Evolutionary conservation across 2,329 filamentous ascomycete species (phyloP).

Genomic region (Claviceps purpurea): DNA sequence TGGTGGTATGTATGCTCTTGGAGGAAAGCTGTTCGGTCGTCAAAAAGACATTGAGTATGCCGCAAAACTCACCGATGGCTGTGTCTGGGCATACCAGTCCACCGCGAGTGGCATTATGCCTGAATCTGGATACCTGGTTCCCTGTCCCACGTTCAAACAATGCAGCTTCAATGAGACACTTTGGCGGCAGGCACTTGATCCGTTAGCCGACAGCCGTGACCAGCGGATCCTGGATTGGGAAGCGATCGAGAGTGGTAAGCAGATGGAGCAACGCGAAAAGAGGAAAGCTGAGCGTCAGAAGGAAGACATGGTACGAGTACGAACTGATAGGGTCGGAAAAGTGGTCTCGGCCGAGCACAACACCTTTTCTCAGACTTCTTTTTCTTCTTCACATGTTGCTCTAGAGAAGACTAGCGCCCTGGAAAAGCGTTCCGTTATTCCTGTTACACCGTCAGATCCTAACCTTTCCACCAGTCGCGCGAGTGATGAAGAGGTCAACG

Average conservation of each 20-base stretch:
- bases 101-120: conserved; percentile 49
- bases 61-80: conserved; percentile 37
- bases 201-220: conserved; percentile 27
- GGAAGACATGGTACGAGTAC: not conserved
- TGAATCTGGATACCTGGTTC: conserved; percentile 30
- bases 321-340: too few species aligned
- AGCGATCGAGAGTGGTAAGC: not conserved
- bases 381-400: not conserved
- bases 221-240: conserved; percentile 20
- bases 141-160: conserved; percentile 31
- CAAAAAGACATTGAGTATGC: conserved; percentile 32
- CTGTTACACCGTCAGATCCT: not conserved
- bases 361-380: too few species aligned
- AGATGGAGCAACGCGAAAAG: not conserved
- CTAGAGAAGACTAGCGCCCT: not conserved
- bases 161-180: conserved; percentile 39
- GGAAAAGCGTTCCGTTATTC: not conserved
- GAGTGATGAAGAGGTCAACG: not conserved
- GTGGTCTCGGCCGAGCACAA: too few species aligned
- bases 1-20: conserved; percentile 52
- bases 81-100: conserved; percentile 41
- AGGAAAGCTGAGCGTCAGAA: not conserved
- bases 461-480: not conserved
- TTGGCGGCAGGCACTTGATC: conserved; percentile 38
- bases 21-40: conserved; percentile 39